Conservation (phyloP, 805 yeast genomes). For the Candida qinlingensis region DNA sequence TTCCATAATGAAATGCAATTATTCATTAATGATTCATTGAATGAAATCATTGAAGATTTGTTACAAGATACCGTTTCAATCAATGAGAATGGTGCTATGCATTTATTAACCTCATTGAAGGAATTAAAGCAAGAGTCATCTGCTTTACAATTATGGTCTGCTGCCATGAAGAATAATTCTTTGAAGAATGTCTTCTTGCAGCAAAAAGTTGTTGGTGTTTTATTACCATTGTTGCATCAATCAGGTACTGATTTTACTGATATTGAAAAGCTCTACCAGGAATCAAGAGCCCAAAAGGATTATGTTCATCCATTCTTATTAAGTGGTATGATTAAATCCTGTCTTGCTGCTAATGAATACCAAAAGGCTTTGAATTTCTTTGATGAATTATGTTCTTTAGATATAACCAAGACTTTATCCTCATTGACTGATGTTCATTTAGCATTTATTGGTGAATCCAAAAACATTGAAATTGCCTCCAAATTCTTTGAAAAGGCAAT, state of each 20-base stretch:
- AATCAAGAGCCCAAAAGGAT: conserved; percentile 30
- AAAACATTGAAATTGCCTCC: conserved; percentile 65
- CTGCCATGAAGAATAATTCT: conserved; percentile 42
- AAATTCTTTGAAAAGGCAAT: conserved; percentile 72
- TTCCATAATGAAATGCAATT: conserved; percentile 49
- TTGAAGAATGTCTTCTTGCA: conserved; percentile 45
- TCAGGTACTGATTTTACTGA: conserved; percentile 60
- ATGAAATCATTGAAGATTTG: conserved; percentile 47
- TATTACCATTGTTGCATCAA: conserved; percentile 56
- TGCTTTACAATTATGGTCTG: conserved; percentile 67
- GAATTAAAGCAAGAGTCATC: conserved; percentile 58
- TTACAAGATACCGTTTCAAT: conserved; percentile 38
- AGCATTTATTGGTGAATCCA: conserved; percentile 72
- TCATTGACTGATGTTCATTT: conserved; percentile 70
- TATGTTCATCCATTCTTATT: conserved; percentile 40
- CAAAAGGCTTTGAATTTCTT: conserved; percentile 61
- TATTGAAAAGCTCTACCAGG: conserved; percentile 49
- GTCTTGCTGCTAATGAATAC: conserved; percentile 59
- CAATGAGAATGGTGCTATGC: conserved; percentile 52
- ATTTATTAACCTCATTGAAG: conserved; percentile 50
- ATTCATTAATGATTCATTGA: conserved; percentile 42
- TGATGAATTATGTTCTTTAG: conserved; percentile 52
- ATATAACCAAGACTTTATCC: conserved; percentile 36
- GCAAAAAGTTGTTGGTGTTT: conserved; percentile 62
- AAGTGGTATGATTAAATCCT: conserved; percentile 70